Base-by-base conservation (phyloP, 768 basidiomycete species). In the Podaxis pistillaris region DNA sequence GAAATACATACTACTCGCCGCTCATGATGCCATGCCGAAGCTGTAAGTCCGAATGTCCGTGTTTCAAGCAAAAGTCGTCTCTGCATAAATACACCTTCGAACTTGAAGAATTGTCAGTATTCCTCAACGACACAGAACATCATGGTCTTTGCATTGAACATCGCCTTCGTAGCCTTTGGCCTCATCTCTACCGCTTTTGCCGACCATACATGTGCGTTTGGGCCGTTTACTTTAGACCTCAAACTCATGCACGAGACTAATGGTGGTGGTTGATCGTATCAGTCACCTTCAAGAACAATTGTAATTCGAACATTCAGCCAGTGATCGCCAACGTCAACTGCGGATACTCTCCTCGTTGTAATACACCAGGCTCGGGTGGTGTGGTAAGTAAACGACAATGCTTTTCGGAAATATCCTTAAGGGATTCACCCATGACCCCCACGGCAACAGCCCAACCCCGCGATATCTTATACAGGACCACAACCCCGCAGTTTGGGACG, bases 331-430 rank as follows among this genome's bases (percentile, higher is more conserved):
- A 79, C 63, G 70, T 69, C 2, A 75, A 75, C 51, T 79, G 78
- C 59, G 78, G 78, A 1, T 80, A 76, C 64, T 78, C 76, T 13
- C 77, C 78, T 28, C 72, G 78, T 26, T 76, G 75, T 65, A 67
- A 63, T 64, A 72, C 71, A 4, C 74, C 75, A 19, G 73, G 72
- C 62, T 75, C 72, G 28, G 75, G 75, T 3, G 73, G 71, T 15
- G 73, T 74, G 38, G 73, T 74, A 59, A 56, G 70, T 66, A 36
- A 26, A 12, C 51, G 38, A 49, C 19, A 33, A 26, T 47, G 40
- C 49, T 19, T 13, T 13, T 56, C 22, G 15, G 46, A 33, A 38
- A 22, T 17, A 47, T 6, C 1, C 1, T 9, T 56, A 15, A 52
- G 38, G 13, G 19, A 49, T 15, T 47, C 26, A 26, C 24, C 33